Base-by-base conservation (phyloP, 805 yeast genomes). In the Monosporozyma unispora region DNA sequence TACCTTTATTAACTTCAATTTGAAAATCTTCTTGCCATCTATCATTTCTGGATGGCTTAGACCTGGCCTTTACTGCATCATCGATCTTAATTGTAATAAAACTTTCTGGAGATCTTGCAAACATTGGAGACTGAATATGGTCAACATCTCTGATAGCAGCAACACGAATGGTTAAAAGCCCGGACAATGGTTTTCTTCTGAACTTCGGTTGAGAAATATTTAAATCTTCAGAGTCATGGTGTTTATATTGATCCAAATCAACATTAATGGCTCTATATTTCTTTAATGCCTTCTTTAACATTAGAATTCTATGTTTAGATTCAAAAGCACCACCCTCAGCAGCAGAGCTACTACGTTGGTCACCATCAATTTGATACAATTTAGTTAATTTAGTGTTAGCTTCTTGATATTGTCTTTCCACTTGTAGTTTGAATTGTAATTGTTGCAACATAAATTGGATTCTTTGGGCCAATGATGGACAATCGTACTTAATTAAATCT, bases 361-460 rank as follows among this genome's bases (percentile, higher is more conserved):
- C 99, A 50, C 98, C 96, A 61, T 93, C 97, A 66, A 84, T 76
- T 60, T 83, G 83, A 64, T 93, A 93, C 48, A 93, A 77, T 57
- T 82, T 86, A 25, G 85, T 82, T 61, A 93, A 78, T 66, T 91
- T 93, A 54, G 87, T 95, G 57, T 89, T 89, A 5, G 97, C 98
- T 55, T 83, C 91, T 59, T 83, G 82, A 68, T 91, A 93, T 68
- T 93, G 96, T 58, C 87, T 81, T 66, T 93, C 99, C 37, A 91
- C 95, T 61, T 91, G 93, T 44, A 91, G 75, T 68, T 93, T 93
- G 67, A 91, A 89, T 63, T 90, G 96, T 52, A 93, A 74, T 67
- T 89, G 95, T 69, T 90, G 97, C 49, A 91, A 76, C 98, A 93
- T 90, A 59, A 87, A 82, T 68, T 88, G 96, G 61, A 93, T 93